Evolutionary conservation across 768 basidiomycete species (phyloP).

Genomic region (Scleroderma bovista): DNA sequence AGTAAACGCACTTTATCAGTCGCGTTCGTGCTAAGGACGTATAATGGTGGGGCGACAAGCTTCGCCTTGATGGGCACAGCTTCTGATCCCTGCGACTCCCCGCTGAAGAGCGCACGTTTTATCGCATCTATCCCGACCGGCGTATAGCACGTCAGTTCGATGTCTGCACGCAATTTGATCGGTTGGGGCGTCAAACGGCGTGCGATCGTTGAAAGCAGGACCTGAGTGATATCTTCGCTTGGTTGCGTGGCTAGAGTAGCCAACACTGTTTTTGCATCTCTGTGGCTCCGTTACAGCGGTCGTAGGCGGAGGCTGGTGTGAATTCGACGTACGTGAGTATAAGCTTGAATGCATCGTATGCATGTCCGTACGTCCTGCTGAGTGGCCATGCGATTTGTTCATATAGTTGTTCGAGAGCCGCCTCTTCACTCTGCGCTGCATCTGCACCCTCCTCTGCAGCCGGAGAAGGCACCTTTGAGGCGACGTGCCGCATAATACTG

Average conservation of each 20-base stretch:
- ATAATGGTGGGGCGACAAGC: slow-evolving; percentile 92
- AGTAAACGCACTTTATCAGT: slow-evolving; percentile 76
- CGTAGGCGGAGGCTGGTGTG: background rate
- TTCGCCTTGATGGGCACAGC: slow-evolving; percentile 96
- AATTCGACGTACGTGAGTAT: slow-evolving; percentile 70
- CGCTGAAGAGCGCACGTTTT: slow-evolving; percentile 83
- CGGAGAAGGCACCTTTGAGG: slow-evolving; percentile 60
- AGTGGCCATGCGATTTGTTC: slow-evolving; percentile 93
- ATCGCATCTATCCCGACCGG: slow-evolving; percentile 97
- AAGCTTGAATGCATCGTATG: slow-evolving; percentile 97
- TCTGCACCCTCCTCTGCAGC: slow-evolving; percentile 25
- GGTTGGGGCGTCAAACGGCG: slow-evolving; percentile 96
- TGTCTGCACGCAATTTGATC: slow-evolving; percentile 97
- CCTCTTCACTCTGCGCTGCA: slow-evolving; percentile 57
- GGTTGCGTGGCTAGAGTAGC: slow-evolving; percentile 56
- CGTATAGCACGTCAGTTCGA: slow-evolving; percentile 94
- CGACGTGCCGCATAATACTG: slow-evolving; percentile 88
- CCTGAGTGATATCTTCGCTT: slow-evolving; percentile 48
- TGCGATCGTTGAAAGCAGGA: slow-evolving; percentile 81
- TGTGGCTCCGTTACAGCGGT: slow-evolving; percentile 18
- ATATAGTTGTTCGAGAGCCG: slow-evolving; percentile 79
- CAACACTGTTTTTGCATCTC: slow-evolving; percentile 80
- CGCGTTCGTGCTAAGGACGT: slow-evolving; percentile 92
- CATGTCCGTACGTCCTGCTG: slow-evolving; percentile 86
- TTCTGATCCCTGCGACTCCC: slow-evolving; percentile 83